phyloP scores from a whole-genome alignment of 192 early-diverging fungal genomes.

The Podila epicladia region DNA sequence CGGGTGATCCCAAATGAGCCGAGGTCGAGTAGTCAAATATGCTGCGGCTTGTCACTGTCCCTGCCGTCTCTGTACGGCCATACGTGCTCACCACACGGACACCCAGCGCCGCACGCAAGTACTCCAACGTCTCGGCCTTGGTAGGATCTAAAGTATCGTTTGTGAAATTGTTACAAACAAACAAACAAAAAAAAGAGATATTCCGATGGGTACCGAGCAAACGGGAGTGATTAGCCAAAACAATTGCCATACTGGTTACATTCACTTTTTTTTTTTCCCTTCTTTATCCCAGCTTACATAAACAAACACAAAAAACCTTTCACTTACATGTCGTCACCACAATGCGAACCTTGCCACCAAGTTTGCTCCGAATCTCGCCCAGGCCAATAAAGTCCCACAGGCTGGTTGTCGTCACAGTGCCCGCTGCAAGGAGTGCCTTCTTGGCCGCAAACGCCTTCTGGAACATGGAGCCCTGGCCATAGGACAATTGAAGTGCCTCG shows the following conservation, averaged over 20 bases:
- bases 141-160: slow-evolving; percentile 15
- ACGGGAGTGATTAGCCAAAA: no score
- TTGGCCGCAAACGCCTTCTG: slow-evolving; percentile 27
- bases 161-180: neutral
- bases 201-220: neutral
- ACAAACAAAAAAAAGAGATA: neutral
- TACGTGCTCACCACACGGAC: slow-evolving; percentile 35
- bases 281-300: no score
- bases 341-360: slow-evolving; percentile 38
- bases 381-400: slow-evolving; percentile 45
- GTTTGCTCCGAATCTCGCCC: slow-evolving; percentile 27
- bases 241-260: neutral
- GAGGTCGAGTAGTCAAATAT: slow-evolving; percentile 38
- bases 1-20: slow-evolving; percentile 69
- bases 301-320: neutral
- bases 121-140: slow-evolving; percentile 32
- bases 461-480: slow-evolving; percentile 38
- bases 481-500: slow-evolving; percentile 34
- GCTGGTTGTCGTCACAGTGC: slow-evolving; percentile 26
- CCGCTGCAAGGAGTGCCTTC: slow-evolving; percentile 11
- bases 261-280: neutral
- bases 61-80: slow-evolving; percentile 46
- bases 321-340: slow-evolving; percentile 43
- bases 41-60: slow-evolving; percentile 30
- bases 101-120: slow-evolving; percentile 34